These are phyloP conservation scores for Sporothrix humicola DNA, from an alignment of 2,329 filamentous ascomycete species.

Conservation along the genomic window DNA sequence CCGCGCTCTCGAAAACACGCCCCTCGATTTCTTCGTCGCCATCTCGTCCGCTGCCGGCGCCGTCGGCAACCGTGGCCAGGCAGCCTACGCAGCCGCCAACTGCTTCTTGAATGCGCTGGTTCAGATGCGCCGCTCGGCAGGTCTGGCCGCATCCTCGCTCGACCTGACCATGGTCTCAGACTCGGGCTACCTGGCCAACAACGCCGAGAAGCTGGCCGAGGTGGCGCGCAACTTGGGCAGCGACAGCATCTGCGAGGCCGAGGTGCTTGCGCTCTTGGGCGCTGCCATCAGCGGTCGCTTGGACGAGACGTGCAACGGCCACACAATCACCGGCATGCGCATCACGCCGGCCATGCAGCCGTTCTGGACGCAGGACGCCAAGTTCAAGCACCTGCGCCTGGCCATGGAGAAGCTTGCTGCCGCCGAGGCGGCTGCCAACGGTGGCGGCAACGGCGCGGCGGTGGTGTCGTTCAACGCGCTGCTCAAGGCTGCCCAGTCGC, in stretches of 20 bases:
- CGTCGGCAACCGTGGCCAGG: conserved; percentile 42
- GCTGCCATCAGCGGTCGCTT: conserved; percentile 36
- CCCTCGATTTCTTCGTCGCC: conserved; percentile 36
- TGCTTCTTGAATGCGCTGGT: conserved; percentile 50
- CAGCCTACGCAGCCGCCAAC: conserved; percentile 51
- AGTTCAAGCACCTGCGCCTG: conserved; percentile 56
- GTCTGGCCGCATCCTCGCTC: conserved; percentile 50
- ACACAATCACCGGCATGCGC: conserved; percentile 59
- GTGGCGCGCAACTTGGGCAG: conserved; percentile 42
- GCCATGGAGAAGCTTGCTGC: conserved; percentile 48
- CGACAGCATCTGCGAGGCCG: conserved; percentile 38
- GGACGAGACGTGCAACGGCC: conserved; percentile 45
- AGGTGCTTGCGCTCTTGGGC: conserved; percentile 37
- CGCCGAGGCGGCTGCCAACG: conserved; percentile 39
- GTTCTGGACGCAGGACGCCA: conserved; percentile 60
- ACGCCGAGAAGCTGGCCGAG: conserved; percentile 53
- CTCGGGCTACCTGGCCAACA: conserved; percentile 57
- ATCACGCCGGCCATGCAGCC: conserved; percentile 53
- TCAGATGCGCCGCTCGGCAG: conserved; percentile 46
- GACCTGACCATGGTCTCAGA: conserved; percentile 60
- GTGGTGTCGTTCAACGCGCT: conserved; percentile 52
- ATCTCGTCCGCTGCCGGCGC: conserved; percentile 45
- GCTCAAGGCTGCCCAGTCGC: conserved; percentile 50
- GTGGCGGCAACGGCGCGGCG: conserved; percentile 37
- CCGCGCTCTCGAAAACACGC: background rate